Base-by-base conservation (phyloP, 2,329 filamentous ascomycete genomes). In the Exophiala calicioides region DNA sequence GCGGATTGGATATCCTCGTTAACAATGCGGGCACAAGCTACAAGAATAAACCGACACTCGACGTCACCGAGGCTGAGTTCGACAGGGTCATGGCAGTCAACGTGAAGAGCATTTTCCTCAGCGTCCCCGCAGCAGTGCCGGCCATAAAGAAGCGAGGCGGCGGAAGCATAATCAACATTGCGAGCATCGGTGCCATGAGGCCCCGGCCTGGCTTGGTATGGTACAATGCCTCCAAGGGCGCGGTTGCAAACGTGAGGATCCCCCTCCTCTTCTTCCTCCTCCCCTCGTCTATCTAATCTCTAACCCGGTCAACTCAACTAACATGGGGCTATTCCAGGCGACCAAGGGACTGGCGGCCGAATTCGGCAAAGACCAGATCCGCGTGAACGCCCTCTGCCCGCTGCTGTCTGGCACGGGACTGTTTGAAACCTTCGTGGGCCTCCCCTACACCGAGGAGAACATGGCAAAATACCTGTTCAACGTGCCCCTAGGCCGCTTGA, bases 321-420 rank as follows among this genome's bases (percentile, higher is more conserved):
- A 20, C 34, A 21, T 23, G 10, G n/a, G 16, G 38, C 16, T 4
- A 18, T 13, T 1, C 31, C 26, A 58, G 54, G 80, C 79, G 9
- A 82, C 80, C 1, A 83, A 82, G 67, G 78, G 78, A 58, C 68
- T 76, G 16, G 73, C 73, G 10, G 64, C 69, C 15, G 73, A 76
- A 61, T 75, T 70, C 70, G 73, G 72, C 41, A 55, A 55, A 37
- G 69, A 73, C 58, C 67, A 70, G 42, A 75, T 75, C 55, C 70
- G 72, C 21, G 70, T 75, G 58, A 75, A 75, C 60, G n/a, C n/a
- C n/a, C n/a, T n/a, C n/a, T n/a, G n/a, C n/a, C n/a, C n/a, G n/a
- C n/a, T n/a, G n/a, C n/a, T n/a, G n/a, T n/a, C n/a, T n/a, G n/a
- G n/a, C n/a, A n/a, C n/a, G n/a, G n/a, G n/a, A n/a, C n/a, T n/a